Evolutionary conservation across 2,329 filamentous ascomycete species (phyloP), one percentile per base, ranked within the genome.

Genomic region (Westerdykella sp.): DNA sequence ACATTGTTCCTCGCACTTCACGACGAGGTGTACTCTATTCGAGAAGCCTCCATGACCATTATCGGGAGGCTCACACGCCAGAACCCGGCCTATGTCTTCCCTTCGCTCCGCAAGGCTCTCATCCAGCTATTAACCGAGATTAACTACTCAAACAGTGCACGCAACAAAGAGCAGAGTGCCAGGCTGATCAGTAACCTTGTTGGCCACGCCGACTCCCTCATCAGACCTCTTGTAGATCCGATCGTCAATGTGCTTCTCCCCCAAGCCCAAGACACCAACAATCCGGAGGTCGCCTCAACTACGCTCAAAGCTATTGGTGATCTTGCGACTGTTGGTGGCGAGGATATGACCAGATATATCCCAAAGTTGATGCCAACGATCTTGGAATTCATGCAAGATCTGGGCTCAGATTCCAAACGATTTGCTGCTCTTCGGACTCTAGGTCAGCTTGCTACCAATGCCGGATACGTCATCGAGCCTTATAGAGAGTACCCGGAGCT

Each of bases 71-170:
- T 99, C 44, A 94, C 93, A 0, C 79, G 81, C 41, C 84, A 89
- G 52, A 98, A 98, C 53, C 94, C 93, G 1, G 94, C 94, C 45
- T 98, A 98, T 67, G 90, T 98, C 53, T 95, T 98, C 58, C 93
- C 94, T 1, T 94, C 93, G 0, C 69, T 98, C 32, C 85, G 93
- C 49, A 98, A 98, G 68, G 85, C 94, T 5, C 79, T 98, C 21
- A 90, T 98, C 45, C 94, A 98, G 67, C 83, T 98, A 66, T 77
- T 98, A 48, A 98, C 93, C 0, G 91, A 96, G 59, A 84, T 98
- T 16, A 90, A 95, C 56, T 97, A 96, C 59, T 94, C 93, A 6
- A 95, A 95, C 63, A 93, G 91, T 40, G 79, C 91, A 6, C 81
- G 88, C 37, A 95, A 91, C 68, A 97, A 97, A 67, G 91, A 97